Percentiles rank a stretch among this genome's conserved stretches.
phyloP scores from a whole-genome alignment of 2,329 filamentous ascomycete genomes.

The Aspergillus tamarii region DNA sequence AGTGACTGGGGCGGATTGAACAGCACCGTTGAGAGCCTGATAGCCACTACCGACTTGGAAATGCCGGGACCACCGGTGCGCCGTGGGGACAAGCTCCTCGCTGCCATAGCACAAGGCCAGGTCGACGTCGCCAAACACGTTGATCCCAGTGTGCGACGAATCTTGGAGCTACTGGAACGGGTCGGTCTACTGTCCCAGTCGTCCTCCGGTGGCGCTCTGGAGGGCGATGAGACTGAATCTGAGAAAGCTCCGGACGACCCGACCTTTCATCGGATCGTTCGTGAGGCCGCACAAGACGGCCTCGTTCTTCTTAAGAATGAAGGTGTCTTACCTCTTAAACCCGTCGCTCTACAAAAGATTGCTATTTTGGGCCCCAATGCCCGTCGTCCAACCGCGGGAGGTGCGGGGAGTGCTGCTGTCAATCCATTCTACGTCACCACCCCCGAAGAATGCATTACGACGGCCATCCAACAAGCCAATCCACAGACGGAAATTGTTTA shows the following conservation, averaged over 20 bases:
- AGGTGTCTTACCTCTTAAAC: constrained; percentile 1
- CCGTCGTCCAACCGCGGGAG: constrained; percentile 4
- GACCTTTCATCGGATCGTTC: background rate
- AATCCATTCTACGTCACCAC: constrained; percentile 12
- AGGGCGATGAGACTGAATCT: background rate
- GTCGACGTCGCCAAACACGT: background rate
- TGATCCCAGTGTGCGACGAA: constrained; percentile 1
- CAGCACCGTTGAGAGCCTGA: constrained; percentile 1
- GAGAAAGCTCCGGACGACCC: background rate
- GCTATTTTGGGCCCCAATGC: constrained; percentile 14
- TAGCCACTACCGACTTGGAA: constrained; percentile 9
- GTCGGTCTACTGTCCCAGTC: background rate
- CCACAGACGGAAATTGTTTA: background rate
- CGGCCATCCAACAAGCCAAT: background rate
- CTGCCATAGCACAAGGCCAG: background rate
- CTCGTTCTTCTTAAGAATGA: constrained; percentile 13
- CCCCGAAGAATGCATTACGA: constrained; percentile 5
- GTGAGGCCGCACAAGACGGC: background rate
- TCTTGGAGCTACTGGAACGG: background rate
- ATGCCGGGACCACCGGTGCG: constrained; percentile 11
- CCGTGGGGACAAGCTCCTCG: background rate
- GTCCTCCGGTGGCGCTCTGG: background rate
- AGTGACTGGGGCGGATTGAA: constrained; percentile 17
- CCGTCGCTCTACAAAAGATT: background rate
- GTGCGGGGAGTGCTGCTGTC: constrained; percentile 11